Evolutionary conservation across 768 basidiomycete species (phyloP).

Genomic region (Calvatia gigantea): DNA sequence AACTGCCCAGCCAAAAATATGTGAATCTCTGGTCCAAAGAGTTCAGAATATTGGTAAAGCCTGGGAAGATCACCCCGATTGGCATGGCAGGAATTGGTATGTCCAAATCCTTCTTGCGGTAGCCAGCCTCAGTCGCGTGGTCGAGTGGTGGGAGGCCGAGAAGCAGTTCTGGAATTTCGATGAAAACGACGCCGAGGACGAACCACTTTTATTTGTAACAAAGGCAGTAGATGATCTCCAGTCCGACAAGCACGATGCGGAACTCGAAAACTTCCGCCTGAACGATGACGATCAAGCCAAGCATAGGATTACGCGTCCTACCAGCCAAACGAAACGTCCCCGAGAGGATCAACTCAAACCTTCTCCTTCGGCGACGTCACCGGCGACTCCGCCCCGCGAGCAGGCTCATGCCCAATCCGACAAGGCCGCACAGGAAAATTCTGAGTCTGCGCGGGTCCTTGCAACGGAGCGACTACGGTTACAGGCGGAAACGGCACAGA

Average conservation of each 20-base stretch:
- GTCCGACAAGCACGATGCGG: conserved; percentile 36
- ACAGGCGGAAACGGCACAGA: conserved; percentile 93
- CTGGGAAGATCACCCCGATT: conserved; percentile 98
- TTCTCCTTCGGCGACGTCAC: conserved; percentile 28
- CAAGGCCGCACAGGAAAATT: conserved; percentile 49
- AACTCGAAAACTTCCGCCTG: conserved; percentile 43
- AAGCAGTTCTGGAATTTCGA: conserved; percentile 99
- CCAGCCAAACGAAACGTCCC: conserved; percentile 48
- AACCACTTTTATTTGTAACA: conserved; percentile 90
- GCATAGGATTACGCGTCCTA: conserved; percentile 44
- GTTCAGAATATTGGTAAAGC: conserved; percentile 90
- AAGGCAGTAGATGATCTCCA: conserved; percentile 65
- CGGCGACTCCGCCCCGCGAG: conserved; percentile 30
- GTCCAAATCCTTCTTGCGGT: conserved; percentile 94
- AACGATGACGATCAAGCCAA: conserved; percentile 52
- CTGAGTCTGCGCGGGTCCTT: conserved; percentile 77
- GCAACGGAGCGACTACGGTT: conserved; percentile 85
- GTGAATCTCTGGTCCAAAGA: conserved; percentile 83
- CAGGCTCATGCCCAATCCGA: conserved; percentile 31
- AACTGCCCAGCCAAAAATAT: conserved; percentile 79
- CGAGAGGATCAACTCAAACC: conserved; percentile 59
- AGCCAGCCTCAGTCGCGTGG: conserved; percentile 91
- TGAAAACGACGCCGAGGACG: conserved; percentile 86
- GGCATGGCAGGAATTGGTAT: conserved; percentile 98
- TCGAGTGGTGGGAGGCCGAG: conserved; percentile 99